Evolutionary conservation across 164 flowering plant species (phyloP).

Genomic region (Liquidambar formosana): DNA sequence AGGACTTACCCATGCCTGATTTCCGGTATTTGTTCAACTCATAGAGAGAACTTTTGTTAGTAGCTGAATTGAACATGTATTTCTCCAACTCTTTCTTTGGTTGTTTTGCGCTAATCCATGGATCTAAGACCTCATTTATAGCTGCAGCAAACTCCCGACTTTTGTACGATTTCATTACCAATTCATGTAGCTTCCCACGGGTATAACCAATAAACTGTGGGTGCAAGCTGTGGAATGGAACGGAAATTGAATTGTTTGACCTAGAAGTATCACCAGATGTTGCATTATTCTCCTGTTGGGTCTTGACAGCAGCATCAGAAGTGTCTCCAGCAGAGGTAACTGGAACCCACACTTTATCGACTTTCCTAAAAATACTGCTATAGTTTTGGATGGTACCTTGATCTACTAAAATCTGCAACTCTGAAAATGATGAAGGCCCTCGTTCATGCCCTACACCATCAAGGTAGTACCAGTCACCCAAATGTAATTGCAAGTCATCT

Average conservation of each 20-base stretch:
- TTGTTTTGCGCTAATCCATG: conserved; percentile 86
- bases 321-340: conserved; percentile 35
- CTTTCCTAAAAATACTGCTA: conserved; percentile 83
- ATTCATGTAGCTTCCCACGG: conserved; percentile 87
- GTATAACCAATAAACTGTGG: conserved; percentile 94
- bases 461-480: conserved; percentile 93
- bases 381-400: conserved; percentile 58
- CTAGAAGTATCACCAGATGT: conserved; percentile 26
- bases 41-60: conserved; percentile 11
- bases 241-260: conserved; percentile 20
- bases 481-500: conserved; percentile 71
- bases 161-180: conserved; percentile 96
- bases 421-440: conserved; percentile 71
- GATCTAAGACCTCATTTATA: conserved; percentile 89
- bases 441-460: conserved; percentile 93
- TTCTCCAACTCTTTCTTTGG: conserved; percentile 81
- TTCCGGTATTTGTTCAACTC: conserved; percentile 28
- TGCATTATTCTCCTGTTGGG: conserved; percentile 24
- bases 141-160: conserved; percentile 93
- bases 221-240: conserved; percentile 61
- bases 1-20: conserved; percentile 42
- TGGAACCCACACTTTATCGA: conserved; percentile 91
- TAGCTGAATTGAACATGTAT: conserved; percentile 27
- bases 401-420: conserved; percentile 63
- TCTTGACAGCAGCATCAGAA: conserved; percentile 30